Evolutionary conservation across 805 yeast genomes (phyloP), one percentile per base, ranked within the genome.

Genomic region (Nakazawaea pomicola): DNA sequence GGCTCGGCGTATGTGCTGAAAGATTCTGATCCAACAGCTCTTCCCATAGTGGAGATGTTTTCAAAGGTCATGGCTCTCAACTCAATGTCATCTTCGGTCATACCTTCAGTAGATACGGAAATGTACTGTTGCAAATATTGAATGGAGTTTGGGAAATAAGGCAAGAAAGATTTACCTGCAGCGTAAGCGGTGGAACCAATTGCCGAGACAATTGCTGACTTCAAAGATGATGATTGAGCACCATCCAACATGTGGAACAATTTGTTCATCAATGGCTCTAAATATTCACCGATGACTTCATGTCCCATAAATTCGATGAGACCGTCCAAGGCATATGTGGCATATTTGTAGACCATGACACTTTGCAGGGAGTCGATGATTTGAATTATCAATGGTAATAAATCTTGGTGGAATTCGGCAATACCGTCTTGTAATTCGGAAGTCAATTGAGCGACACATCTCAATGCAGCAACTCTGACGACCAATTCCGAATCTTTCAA

Each of bases 101-200:
- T 68, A 50, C 89, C 95, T 50, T 83, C 89, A 43, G 79, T 68
- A 46, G 72, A 80, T 46, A 78, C 72, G 49, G 80, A 74, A 53
- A 90, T 79, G 59, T 80, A 91, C 46, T 88, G 89, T 63, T 87
- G 93, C 53, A 93, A 73, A 48, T 74, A 76, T 59, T 81, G 80
- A 52, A 91, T 78, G 38, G 96, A 84, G 48, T 79, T 75, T 56
- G 79, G 76, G 63, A 91, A 91, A 69, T 75, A 93, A 46, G 98
- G 97, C 46, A 74, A 68, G 65, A 86, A 93, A 29, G 84, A 74
- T 53, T 81, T 80, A 64, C 97, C 96, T 33, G 96, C 79, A 43
- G 98, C 95, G 58, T 83, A 89, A 21, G 99, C 98, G 45, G 96
- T 87, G 29, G 98, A 90, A 42, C 98, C 98, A 60, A 93, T 86